Percentiles rank a stretch among this genome's conserved stretches.
These are phyloP conservation scores for Dothideomycetes sp. DNA, from an alignment of 2,329 filamentous ascomycete genomes.

Conservation along the genomic window DNA sequence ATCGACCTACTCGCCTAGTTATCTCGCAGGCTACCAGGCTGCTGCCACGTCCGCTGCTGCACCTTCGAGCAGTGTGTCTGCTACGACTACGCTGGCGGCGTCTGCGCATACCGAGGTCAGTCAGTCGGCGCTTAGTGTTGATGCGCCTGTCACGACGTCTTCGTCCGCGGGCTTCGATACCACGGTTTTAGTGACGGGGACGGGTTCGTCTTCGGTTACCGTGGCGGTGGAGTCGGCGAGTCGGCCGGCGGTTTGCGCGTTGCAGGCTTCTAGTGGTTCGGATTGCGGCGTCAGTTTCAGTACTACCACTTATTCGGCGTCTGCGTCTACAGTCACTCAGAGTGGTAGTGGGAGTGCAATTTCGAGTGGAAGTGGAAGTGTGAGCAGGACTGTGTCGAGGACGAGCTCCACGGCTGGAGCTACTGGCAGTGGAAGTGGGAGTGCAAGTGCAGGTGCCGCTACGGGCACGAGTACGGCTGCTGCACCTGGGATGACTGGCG, in stretches of 20 bases:
- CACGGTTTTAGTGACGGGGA: too few species aligned
- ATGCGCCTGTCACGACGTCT: not conserved
- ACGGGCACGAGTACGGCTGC: not conserved
- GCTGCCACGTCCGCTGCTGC: conserved; percentile 4
- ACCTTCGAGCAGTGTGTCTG: conserved; percentile 1
- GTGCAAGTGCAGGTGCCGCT: not conserved
- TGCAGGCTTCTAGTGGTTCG: not conserved
- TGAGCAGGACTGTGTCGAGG: not conserved
- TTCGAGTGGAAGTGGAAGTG: not conserved
- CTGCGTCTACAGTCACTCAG: not conserved
- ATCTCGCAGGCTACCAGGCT: conserved; percentile 26
- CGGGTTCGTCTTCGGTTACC: not conserved
- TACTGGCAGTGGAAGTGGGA: not conserved
- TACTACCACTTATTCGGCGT: not conserved
- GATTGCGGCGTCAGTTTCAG: not conserved
- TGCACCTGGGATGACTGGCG: not conserved
- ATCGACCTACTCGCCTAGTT: conserved; percentile 42
- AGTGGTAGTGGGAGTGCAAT: not conserved
- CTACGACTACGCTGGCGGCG: conserved; percentile 1
- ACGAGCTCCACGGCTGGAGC: not conserved
- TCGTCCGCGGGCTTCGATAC: not conserved
- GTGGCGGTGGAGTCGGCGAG: too few species aligned
- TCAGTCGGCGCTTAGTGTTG: too few species aligned
- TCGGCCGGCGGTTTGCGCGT: not conserved
- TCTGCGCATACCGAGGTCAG: too few species aligned